Evolutionary conservation across 2,329 filamentous ascomycete genomes (phyloP), one percentile per base, ranked within the genome.

Genomic region (Didymella pinodella): DNA sequence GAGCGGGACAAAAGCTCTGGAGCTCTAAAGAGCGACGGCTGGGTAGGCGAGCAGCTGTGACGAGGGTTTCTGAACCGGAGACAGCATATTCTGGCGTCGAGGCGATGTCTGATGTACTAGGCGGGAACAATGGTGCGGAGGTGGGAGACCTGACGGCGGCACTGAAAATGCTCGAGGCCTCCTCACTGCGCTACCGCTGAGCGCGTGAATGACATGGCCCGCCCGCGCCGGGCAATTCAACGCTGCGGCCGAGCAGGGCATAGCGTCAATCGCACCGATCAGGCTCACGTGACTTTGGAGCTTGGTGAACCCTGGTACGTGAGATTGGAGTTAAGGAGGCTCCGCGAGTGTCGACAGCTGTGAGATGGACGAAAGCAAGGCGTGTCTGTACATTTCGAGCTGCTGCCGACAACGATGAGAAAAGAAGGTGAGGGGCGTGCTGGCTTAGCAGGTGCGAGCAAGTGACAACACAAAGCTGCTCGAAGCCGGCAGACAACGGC

Each of bases 1-100:
- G 63, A 62, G 72, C 72, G 69, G 70, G 73, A 71, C 72, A 73
- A 73, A 75, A 72, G 72, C 69, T 73, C 65, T 60, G 61, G 66
- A 75, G 74, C 73, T 76, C 75, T 65, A 77, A 63, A 77, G 74
- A 52, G 65, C 66, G 65, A 59, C 61, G 63, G 65, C 63, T 54
- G 63, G 63, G 65, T 62, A 67, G 66, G 70, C 69, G 67, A 69
- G 62, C 63, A 64, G 67, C 54, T 61, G 64, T 51, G 62, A 62
- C 52, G 61, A 56, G 48, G 61, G 41, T 59, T 38, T 48, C 57
- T 57, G 49, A 51, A 43, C 53, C 55, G 62, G 65, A 62, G 60
- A 59, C 63, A 68, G 66, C 75, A 77, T 77, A 62, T 53, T 75
- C 64, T 60, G 66, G 58, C 44, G 54, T 56, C 52, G 57, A 48